phyloP scores from a whole-genome alignment of 495 filamentous ascomycete genomes.

The Filosporella fistucella region DNA sequence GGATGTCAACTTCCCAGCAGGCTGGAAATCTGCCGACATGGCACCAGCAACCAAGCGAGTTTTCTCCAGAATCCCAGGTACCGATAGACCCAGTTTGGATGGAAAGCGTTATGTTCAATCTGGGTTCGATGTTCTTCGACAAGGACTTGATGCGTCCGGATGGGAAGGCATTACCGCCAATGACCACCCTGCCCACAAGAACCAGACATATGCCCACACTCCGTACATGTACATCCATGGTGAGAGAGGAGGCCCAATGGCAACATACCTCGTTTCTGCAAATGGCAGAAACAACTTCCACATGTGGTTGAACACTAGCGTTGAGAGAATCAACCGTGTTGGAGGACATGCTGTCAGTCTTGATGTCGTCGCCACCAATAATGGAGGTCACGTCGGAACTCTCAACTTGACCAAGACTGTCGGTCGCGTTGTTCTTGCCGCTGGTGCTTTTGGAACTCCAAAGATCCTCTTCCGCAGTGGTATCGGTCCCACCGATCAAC shows the following conservation, averaged over 20 bases:
- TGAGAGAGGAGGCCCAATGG: slow-evolving; percentile 66
- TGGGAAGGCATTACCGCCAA: slow-evolving; percentile 63
- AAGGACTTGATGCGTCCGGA: slow-evolving; percentile 48
- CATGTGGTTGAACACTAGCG: slow-evolving; percentile 59
- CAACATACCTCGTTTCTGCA: slow-evolving; percentile 67
- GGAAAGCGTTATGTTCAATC: slow-evolving; percentile 65
- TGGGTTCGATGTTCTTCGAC: slow-evolving; percentile 52
- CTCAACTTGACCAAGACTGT: slow-evolving; percentile 52
- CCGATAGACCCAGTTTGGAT: slow-evolving; percentile 61
- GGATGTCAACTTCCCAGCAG: slow-evolving; percentile 67
- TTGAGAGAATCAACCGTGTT: slow-evolving; percentile 59
- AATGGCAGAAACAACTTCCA: slow-evolving; percentile 59
- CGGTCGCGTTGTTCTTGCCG: slow-evolving; percentile 64
- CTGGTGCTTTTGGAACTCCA: slow-evolving; percentile 67
- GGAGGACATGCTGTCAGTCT: slow-evolving; percentile 61
- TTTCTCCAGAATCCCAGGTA: slow-evolving; percentile 67
- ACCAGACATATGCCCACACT: slow-evolving; percentile 60
- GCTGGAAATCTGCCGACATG: slow-evolving; percentile 67
- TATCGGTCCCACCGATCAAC: slow-evolving; percentile 61
- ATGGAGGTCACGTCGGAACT: slow-evolving; percentile 52
- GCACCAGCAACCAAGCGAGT: slow-evolving; percentile 50
- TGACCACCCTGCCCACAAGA: slow-evolving; percentile 56
- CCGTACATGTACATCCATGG: slow-evolving; percentile 65
- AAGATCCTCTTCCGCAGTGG: slow-evolving; percentile 66
- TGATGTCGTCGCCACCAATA: slow-evolving; percentile 53